Evolutionary conservation across 1,284 basidiomycete species (phyloP).

Genomic region (Laetiporus sulphureus): DNA sequence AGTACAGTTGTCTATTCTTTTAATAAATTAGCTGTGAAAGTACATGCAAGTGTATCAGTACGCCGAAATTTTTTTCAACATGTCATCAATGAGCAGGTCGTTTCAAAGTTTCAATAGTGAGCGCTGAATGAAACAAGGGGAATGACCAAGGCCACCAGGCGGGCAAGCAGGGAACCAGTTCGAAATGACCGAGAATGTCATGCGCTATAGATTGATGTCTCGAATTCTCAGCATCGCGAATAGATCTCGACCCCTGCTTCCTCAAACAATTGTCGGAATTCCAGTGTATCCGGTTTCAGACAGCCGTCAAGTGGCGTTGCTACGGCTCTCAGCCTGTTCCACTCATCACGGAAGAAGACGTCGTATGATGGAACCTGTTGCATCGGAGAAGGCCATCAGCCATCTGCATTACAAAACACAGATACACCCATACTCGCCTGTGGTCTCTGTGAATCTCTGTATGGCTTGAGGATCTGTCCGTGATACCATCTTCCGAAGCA

Average conservation of each 20-base stretch:
- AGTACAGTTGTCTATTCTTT: too few relatives aligned
- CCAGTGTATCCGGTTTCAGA: conserved; percentile 7
- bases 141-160: too few relatives aligned
- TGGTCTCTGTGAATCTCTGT: neutral
- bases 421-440: neutral
- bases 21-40: too few relatives aligned
- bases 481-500: conserved; percentile 2
- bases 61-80: too few relatives aligned
- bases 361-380: neutral
- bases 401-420: neutral
- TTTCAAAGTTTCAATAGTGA: too few relatives aligned
- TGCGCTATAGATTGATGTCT: too few relatives aligned
- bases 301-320: conserved; percentile 5
- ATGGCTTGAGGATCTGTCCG: neutral
- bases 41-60: too few relatives aligned
- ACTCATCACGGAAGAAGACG: conserved; percentile 5
- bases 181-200: too few relatives aligned
- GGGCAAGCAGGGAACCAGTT: too few relatives aligned
- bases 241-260: neutral
- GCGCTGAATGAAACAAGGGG: too few relatives aligned
- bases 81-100: too few relatives aligned
- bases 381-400: neutral
- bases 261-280: conserved; percentile 2
- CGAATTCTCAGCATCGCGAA: too few relatives aligned
- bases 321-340: conserved; percentile 1